A percentile compares a stretch with the other conserved stretches of the same genome.
Evolutionary conservation across 2,329 filamentous ascomycete genomes (phyloP).

Genomic region (Achaetomium macrosporum): DNA sequence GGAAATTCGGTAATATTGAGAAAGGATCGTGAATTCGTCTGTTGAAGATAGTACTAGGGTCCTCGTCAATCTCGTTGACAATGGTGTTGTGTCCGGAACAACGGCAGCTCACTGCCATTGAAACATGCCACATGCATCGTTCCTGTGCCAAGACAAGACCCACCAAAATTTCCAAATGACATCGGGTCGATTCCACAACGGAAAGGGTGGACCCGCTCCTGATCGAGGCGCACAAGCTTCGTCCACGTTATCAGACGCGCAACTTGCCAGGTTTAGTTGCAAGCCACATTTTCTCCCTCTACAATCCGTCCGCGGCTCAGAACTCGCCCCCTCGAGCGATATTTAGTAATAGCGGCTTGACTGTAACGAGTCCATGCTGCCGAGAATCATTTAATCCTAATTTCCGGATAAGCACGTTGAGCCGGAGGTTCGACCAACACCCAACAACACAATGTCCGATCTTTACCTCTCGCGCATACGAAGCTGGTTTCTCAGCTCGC

Average conservation of each 20-base stretch:
- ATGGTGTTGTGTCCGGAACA: neutral
- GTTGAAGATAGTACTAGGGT: neutral
- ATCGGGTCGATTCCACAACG: constrained; percentile 1
- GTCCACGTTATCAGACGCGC: constrained; percentile 7
- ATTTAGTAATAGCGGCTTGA: neutral
- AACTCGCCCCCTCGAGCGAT: neutral
- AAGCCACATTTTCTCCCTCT: constrained; percentile 9
- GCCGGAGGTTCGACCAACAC: neutral
- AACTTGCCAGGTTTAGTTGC: neutral
- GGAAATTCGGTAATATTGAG: neutral
- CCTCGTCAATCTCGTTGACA: neutral
- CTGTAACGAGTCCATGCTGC: neutral
- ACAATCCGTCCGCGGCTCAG: neutral
- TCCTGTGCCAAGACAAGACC: neutral
- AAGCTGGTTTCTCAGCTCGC: constrained; percentile 76
- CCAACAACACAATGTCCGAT: constrained; percentile 43
- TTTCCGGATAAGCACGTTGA: too few species aligned
- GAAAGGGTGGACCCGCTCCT: neutral
- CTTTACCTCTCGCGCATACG: constrained; percentile 44
- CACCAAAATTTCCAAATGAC: neutral
- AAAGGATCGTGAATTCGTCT: neutral
- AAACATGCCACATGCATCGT: constrained; percentile 9
- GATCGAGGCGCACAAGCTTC: neutral
- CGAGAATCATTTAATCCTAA: too few species aligned
- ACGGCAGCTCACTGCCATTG: neutral